Evolutionary conservation across 2,329 filamentous ascomycete species (phyloP).

Genomic region (Colletotrichum liaoningense): DNA sequence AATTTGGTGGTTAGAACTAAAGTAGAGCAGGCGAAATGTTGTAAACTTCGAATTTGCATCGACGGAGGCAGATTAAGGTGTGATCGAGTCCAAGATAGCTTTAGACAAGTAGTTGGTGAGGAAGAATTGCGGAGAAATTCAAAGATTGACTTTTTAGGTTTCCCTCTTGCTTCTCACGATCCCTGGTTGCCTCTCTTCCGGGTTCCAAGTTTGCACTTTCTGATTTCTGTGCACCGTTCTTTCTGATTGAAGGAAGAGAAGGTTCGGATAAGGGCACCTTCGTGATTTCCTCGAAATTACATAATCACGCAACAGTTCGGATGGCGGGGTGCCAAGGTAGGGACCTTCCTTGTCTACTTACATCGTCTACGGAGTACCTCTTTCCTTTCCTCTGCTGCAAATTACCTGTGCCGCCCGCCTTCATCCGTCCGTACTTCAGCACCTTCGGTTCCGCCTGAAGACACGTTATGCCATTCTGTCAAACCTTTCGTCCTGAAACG

Average conservation of each 20-base stretch:
- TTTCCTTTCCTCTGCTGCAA: background rate
- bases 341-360: background rate
- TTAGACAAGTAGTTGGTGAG: too few relatives aligned
- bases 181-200: background rate
- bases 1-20: background rate
- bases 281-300: background rate
- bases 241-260: background rate
- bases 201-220: background rate
- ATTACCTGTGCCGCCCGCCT: background rate
- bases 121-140: background rate
- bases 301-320: background rate
- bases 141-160: background rate
- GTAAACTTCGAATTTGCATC: too few relatives aligned
- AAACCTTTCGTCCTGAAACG: background rate
- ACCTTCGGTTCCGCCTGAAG: background rate
- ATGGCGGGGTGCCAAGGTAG: background rate
- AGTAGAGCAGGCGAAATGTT: background rate
- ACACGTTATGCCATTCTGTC: background rate
- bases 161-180: background rate
- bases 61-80: background rate
- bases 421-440: background rate
- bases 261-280: background rate
- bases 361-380: too few relatives aligned
- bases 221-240: background rate
- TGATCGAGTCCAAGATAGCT: background rate